Base-by-base conservation (phyloP, 352 stramenopile genomes). In the Ophiocytium majus region DNA sequence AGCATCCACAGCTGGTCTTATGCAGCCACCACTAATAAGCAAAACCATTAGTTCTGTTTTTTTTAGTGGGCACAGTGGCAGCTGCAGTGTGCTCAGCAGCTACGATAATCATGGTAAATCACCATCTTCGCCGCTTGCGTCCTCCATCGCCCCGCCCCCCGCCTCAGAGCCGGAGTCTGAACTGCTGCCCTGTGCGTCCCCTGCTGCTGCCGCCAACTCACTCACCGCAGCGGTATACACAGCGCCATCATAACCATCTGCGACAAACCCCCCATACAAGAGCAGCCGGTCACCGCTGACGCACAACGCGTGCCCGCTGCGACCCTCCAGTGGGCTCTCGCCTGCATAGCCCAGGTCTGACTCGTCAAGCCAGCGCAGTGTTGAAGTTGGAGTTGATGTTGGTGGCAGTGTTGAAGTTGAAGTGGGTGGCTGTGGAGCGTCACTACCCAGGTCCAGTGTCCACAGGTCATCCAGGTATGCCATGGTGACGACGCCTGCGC, bases 381-480 rank as follows among this genome's bases (percentile, higher is more conserved):
- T 66, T n/a, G n/a, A n/a, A n/a, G n/a, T n/a, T n/a, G n/a, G n/a
- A n/a, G n/a, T n/a, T n/a, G n/a, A n/a, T n/a, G n/a, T n/a, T n/a
- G n/a, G n/a, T n/a, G n/a, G n/a, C n/a, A n/a, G n/a, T n/a, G n/a
- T n/a, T n/a, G n/a, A n/a, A n/a, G n/a, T n/a, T n/a, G n/a, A n/a
- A n/a, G n/a, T n/a, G n/a, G n/a, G n/a, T n/a, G n/a, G n/a, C n/a
- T n/a, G n/a, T n/a, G n/a, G n/a, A n/a, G n/a, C n/a, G n/a, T n/a
- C n/a, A n/a, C 28, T 76, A n/a, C n/a, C n/a, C 34, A 85, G 79
- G 31, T 32, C 49, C 50, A 87, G 71, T 35, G 35, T 85, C 83
- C 83, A 87, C 35, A 87, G 74, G 49, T 87, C 83, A 78, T 87
- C 83, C 66, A 87, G 79, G 64, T 87, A 87, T 43, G 83, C 83